These are phyloP conservation scores for Naganishia friedmannii DNA, from an alignment of 768 basidiomycete genomes.

Conservation along the genomic window DNA sequence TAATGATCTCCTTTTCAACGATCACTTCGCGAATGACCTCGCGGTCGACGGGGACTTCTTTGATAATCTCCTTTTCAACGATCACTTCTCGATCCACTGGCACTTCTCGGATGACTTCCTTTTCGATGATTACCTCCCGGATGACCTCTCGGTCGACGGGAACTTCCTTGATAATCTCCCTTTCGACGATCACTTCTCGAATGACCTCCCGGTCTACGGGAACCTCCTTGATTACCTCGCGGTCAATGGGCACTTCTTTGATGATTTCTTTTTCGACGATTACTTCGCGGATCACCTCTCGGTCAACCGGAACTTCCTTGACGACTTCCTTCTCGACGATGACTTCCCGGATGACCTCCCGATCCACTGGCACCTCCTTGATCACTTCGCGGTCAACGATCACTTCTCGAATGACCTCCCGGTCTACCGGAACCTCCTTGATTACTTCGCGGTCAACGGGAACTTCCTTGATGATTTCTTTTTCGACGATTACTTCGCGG, in stretches of 20 bases:
- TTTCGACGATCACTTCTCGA: slow-evolving; percentile 44
- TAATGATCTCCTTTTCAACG: slow-evolving; percentile 38
- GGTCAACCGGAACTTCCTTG: slow-evolving; percentile 30
- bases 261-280: slow-evolving; percentile 40
- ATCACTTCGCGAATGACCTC: slow-evolving; percentile 39
- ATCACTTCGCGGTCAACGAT: slow-evolving; percentile 40
- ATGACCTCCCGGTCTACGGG: no score
- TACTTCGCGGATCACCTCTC: no score
- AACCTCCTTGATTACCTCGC: slow-evolving; percentile 34
- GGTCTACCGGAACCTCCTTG: slow-evolving; percentile 37
- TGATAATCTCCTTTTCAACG: no score
- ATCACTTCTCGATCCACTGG: no score
- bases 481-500: slow-evolving; percentile 33
- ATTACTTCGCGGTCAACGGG: slow-evolving; percentile 32
- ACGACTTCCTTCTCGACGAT: slow-evolving; percentile 38
- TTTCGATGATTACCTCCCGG: slow-evolving; percentile 35
- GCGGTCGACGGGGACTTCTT: not conserved
- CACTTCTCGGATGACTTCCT: slow-evolving; percentile 37
- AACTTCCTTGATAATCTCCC: slow-evolving; percentile 30
- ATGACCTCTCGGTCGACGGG: slow-evolving; percentile 35
- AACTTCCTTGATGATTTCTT: slow-evolving; percentile 43
- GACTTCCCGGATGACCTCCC: slow-evolving; percentile 41
- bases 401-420: no score
- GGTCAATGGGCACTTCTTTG: slow-evolving; percentile 32
- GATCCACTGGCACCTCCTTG: slow-evolving; percentile 27